Evolutionary conservation across 352 stramenopile species (phyloP).

Genomic region (Pythium aristosporum): DNA sequence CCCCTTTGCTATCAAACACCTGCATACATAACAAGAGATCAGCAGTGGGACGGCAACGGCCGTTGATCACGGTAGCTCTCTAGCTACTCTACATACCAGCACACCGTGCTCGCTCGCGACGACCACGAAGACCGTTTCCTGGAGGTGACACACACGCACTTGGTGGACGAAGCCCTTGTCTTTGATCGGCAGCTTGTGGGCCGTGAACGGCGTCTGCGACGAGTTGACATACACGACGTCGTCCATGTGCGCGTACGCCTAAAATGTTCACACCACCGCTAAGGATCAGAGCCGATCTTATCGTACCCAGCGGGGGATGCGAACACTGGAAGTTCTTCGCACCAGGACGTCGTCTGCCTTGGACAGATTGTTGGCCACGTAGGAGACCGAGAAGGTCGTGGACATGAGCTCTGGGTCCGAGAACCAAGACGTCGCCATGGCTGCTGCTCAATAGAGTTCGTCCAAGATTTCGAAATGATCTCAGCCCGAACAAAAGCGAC

Average conservation of each 20-base stretch:
- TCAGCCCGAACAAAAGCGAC: neutral
- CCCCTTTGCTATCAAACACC: constrained; percentile 63
- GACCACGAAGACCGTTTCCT: constrained; percentile 49
- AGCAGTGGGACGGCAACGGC: neutral
- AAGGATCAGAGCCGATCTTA: neutral
- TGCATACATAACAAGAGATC: constrained; percentile 17
- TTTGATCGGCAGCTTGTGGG: constrained; percentile 29
- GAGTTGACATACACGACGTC: constrained; percentile 29
- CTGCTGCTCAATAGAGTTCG: constrained; percentile 3
- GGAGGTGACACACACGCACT: constrained; percentile 58
- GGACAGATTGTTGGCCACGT: constrained; percentile 32
- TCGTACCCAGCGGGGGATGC: no score
- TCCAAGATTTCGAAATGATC: neutral
- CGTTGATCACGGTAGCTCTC: neutral
- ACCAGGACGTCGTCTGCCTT: constrained; percentile 26
- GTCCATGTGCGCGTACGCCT: constrained; percentile 30
- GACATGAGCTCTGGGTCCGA: constrained; percentile 24
- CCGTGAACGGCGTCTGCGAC: constrained; percentile 22
- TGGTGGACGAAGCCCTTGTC: constrained; percentile 50
- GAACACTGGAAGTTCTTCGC: neutral
- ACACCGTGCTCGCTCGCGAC: constrained; percentile 61
- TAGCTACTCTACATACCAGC: constrained; percentile 31
- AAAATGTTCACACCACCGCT: neutral
- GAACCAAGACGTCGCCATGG: constrained; percentile 25
- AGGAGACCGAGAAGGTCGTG: constrained; percentile 33